A percentile compares a stretch with the other conserved stretches of the same genome.
phyloP scores from a whole-genome alignment of 345 rosid genomes.

The Salix koriyanagi region DNA sequence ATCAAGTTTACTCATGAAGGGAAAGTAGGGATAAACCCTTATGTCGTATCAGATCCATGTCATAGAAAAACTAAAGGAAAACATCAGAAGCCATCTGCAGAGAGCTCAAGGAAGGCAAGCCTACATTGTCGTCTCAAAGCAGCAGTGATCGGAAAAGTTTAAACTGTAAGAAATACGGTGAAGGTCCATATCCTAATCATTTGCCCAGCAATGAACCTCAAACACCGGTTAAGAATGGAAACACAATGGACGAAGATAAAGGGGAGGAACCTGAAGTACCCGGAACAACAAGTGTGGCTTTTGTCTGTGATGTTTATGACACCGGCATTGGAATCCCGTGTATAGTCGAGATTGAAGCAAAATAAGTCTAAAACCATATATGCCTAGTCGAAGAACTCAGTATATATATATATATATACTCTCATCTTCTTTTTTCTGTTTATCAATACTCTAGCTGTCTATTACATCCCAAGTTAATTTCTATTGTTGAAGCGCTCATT shows the following conservation, averaged over 20 bases:
- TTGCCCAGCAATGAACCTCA: constrained; percentile 21
- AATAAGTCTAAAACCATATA: neutral
- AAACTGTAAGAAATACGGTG: constrained; percentile 10
- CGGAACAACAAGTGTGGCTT: constrained; percentile 77
- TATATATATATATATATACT: no score
- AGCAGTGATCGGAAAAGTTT: constrained; percentile 23
- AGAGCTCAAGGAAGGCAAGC: constrained; percentile 30
- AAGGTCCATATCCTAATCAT: constrained; percentile 19
- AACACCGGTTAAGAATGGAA: constrained; percentile 27
- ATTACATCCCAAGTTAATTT: constrained; percentile 1
- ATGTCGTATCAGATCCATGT: constrained; percentile 64
- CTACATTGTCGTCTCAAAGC: constrained; percentile 21
- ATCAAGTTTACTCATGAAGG: constrained; percentile 96
- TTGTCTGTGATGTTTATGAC: constrained; percentile 76
- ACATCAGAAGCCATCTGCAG: constrained; percentile 25
- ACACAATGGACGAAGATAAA: constrained; percentile 19
- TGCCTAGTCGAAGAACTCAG: neutral
- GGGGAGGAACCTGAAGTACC: constrained; percentile 34
- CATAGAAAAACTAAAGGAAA: constrained; percentile 34
- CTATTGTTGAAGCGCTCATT: neutral
- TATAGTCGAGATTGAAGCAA: neutral
- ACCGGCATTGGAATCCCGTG: constrained; percentile 99
- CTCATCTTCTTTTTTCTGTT: neutral
- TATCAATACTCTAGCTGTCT: neutral
- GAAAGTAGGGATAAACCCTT: constrained; percentile 73